Base-by-base conservation (phyloP, 371 early-diverging fungal genomes). In the Mortierella sp. region DNA sequence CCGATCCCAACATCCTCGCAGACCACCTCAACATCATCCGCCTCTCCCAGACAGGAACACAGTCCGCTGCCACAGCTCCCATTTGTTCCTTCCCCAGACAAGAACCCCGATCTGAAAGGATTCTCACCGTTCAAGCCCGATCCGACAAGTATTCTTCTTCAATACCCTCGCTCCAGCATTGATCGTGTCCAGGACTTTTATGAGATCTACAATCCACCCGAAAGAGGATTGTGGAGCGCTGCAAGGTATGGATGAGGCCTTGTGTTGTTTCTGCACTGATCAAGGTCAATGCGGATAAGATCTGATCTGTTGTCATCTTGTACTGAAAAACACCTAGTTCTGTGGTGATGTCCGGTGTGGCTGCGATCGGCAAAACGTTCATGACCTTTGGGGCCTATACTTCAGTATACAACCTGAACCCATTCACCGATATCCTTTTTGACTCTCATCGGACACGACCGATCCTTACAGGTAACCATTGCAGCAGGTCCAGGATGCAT, bases 381-480 rank as follows among this genome's bases (percentile, higher is more conserved):
- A 61, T 92, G 51, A 81, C 81, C 0, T 83, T 83, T 28, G 80
- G 83, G 16, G 84, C 86, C 46, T 80, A 77, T 27, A 85, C 86
- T 2, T 77, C 78, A 3, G 83, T 86, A 0, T 79, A 86, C 61
- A 84, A 88, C 53, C 56, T 89, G 45, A 84, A 92, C 63, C 73
- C 81, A 44, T 90, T 92, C 52, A 67, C 86, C 29, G 69, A 74
- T 10, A 64, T 85, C 17, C 62, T 92, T 0, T 69, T 86, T 47
- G 85, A 89, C 24, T 78, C 83, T n/a, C 60, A 82, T 43, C 88
- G 92, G 55, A 72, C 69, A 9, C 72, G 84, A 49, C 88, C 90
- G 0, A 70, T 93, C 13, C 83, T 93, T 14, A 92, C 93, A 68
- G 86, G 89, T 87, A 85, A 57, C 25, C 10, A 27, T 25, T 27